Conservation (phyloP, 441 rosid genomes). For the Corymbia citriodora region DNA sequence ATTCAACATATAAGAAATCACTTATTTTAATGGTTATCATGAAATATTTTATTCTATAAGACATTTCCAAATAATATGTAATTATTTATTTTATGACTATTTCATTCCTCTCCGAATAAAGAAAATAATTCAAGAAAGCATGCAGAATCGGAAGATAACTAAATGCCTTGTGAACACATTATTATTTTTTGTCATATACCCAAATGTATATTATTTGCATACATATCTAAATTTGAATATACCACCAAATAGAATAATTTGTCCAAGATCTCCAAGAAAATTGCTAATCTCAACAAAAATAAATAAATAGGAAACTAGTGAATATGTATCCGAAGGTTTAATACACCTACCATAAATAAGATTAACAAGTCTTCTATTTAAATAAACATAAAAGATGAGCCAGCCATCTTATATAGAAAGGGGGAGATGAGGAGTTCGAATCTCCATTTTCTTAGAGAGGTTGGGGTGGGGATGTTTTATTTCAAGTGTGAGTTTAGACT, state of each 20-base stretch:
- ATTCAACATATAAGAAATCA: neutral
- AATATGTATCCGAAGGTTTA: accelerated
- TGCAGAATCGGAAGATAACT: neutral
- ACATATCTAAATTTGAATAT: neutral
- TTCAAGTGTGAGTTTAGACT: no score
- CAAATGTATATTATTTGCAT: neutral
- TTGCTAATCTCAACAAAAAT: neutral
- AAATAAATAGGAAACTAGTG: neutral
- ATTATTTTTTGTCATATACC: neutral
- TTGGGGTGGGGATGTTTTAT: no score
- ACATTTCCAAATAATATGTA: accelerated
- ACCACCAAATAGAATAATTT: neutral
- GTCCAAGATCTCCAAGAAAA: neutral
- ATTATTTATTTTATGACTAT: neutral
- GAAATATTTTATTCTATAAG: no score
- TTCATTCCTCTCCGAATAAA: neutral
- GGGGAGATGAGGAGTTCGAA: no score
- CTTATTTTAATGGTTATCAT: neutral
- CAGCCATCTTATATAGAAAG: no score
- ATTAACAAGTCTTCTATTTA: neutral
- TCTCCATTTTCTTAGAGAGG: no score
- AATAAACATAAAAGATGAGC: no score
- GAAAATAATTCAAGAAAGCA: neutral
- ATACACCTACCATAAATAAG: neutral
- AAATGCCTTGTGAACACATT: neutral